Base-by-base conservation (phyloP, 176 grass and related monocot genomes). In the Calamus simplicifolius region DNA sequence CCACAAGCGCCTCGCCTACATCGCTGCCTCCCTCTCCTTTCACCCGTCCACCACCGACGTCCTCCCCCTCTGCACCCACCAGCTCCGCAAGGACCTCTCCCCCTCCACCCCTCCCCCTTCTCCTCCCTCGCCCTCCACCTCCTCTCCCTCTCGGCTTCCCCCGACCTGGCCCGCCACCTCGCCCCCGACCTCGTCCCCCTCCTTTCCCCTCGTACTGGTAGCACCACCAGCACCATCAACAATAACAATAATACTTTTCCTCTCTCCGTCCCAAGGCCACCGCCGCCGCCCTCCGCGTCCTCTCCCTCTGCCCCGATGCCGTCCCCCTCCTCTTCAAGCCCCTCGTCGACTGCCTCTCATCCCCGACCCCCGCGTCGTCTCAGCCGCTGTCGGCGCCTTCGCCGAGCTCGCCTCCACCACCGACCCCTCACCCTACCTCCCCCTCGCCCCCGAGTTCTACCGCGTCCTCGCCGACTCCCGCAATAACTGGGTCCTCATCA, bases 401-500 rank as follows among this genome's bases (percentile, higher is more conserved):
- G 91, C 87, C 16, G 93, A 97, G 76, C 87, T 97, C 0, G 90
- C 87, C 49, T 69, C 78, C 7, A 74, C 93, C 2, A 71, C 87
- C 26, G 93, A 91, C 7, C 78, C 81, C 0, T 16, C 76, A 1
- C 81, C 93, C 19, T 97, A 85, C 73, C 87, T 97, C 64, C 87
- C 81, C 14, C 87, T 97, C 51, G 93, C 93, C 2, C 93, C 93
- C 0, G 93, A 92, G 29, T 83, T 97, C 56, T 91, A 82, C 69
- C 73, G 68, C 38, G 64, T 97, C 54, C 73, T 97, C 18, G 69
- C 75, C 29, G 81, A 82, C 5, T 91, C 84, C 57, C 71, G 81
- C 49, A 88, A 79, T 57, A 97, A 97, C 54, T 97, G 93, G 93
- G 76, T 75, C 19, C 82, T 92, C 73, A 98, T 98, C 67, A 98